Evolutionary conservation across 257 asterid species (phyloP), one percentile per base, ranked within the genome.

Genomic region (Linaria vulgaris): DNA sequence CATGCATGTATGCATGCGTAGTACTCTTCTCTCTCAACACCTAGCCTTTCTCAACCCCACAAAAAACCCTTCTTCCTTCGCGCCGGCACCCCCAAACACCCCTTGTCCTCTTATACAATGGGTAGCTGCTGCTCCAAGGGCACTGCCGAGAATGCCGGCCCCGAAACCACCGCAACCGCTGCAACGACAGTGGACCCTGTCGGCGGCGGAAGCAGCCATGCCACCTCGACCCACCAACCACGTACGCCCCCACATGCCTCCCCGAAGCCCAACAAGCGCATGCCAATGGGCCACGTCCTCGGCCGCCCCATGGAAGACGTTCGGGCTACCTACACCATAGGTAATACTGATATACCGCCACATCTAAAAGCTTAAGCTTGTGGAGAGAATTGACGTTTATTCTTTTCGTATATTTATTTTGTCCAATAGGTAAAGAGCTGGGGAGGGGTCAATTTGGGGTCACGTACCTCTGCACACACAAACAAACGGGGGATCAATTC

Each of bases 231-330:
- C 2, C 58, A 68, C 10, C 70, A 85, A 0, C 73, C 80, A 16
- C 68, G 65, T 9, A 47, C 88, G 4, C 79, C 87, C 3, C 79
- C 83, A 0, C 55, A 76, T 0, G 41, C 82, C 68, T 71, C 87
- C 52, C 78, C 87, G 1, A 74, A 58, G 41, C 72, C 27, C 4
- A 59, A 78, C 5, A 72, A 70, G 61, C 64, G 81, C 39, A 50
- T 64, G 69, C 81, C 77, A 0, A 49, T 66, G 1, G 91, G 91
- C 12, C 82, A 78, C 1, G 85, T 84, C 43, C 76, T 84, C 6
- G 87, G 91, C 13, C 84, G 85, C 17, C 91, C 85, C 43, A 84
- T 84, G 87, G 85, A 79, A 51, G 91, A 84, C 23, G 76, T 84
- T 1, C 66, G 62, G 9, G 27, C 68, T 57, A 58, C 65, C 56